phyloP scores from a whole-genome alignment of 2,329 filamentous ascomycete species.

The Salinomyces thailandicus region DNA sequence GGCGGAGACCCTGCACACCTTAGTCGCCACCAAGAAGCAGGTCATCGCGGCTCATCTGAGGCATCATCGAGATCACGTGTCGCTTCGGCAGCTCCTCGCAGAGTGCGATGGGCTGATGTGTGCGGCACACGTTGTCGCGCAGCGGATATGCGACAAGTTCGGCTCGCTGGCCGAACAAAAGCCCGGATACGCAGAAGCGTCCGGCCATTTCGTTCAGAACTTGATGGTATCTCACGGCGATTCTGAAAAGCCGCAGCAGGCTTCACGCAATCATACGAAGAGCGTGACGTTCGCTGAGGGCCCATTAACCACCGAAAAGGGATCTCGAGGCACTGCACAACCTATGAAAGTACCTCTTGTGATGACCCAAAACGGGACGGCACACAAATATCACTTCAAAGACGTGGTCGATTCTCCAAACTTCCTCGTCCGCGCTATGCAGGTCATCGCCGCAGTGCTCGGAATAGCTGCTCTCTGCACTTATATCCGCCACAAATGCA shows the following conservation, averaged over 20 bases:
- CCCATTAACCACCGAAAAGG: neutral
- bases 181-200: slow-evolving; percentile 12
- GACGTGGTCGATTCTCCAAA: slow-evolving; percentile 18
- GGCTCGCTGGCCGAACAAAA: slow-evolving; percentile 4
- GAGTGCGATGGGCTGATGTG: slow-evolving; percentile 36
- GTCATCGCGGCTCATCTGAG: slow-evolving; percentile 30
- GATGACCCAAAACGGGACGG: slow-evolving; percentile 9
- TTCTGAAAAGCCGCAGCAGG: slow-evolving; percentile 4
- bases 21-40: slow-evolving; percentile 20
- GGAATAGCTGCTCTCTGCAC: slow-evolving; percentile 36
- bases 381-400: slow-evolving; percentile 8
- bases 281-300: neutral
- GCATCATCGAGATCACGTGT: slow-evolving; percentile 28
- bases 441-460: slow-evolving; percentile 35
- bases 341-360: slow-evolving; percentile 1
- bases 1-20: slow-evolving; percentile 16
- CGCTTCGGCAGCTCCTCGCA: slow-evolving; percentile 30
- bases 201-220: slow-evolving; percentile 12
- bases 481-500: slow-evolving; percentile 38
- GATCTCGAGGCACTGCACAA: slow-evolving; percentile 1
- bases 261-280: slow-evolving; percentile 5
- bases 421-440: slow-evolving; percentile 30
- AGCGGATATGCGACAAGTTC: slow-evolving; percentile 24
- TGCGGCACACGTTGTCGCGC: slow-evolving; percentile 29
- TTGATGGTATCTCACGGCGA: slow-evolving; percentile 13